Conservation (phyloP, 306 rosid species). For the Sindora glabra region DNA sequence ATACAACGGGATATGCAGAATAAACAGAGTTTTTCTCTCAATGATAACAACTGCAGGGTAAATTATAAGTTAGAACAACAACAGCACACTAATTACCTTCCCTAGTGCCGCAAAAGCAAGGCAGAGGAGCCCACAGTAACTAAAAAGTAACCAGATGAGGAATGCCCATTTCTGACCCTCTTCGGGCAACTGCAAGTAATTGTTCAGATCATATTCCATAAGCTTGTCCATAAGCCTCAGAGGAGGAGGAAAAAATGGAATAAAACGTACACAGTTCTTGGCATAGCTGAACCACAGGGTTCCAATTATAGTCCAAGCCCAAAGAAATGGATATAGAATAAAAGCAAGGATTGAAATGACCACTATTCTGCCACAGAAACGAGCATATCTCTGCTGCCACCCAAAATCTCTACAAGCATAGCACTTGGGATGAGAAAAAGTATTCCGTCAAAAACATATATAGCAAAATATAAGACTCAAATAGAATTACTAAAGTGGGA, state of each 20-base stretch:
- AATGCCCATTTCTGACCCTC: conserved; percentile 98
- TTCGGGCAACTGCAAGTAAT: conserved; percentile 67
- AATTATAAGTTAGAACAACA: neutral
- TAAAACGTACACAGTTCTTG: conserved; percentile 66
- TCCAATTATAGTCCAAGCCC: conserved; percentile 95
- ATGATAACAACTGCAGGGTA: neutral
- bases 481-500: neutral
- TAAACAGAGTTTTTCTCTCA: neutral
- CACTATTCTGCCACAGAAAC: conserved; percentile 89
- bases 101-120: conserved; percentile 85
- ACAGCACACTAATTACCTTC: conserved; percentile 52
- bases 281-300: conserved; percentile 79
- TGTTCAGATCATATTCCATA: conserved; percentile 17
- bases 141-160: conserved; percentile 94
- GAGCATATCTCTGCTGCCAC: conserved; percentile 96
- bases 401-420: conserved; percentile 76
- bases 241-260: neutral
- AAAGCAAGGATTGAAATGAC: conserved; percentile 75
- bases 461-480: neutral
- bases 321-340: conserved; percentile 89
- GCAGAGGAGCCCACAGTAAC: conserved; percentile 85
- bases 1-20: neutral
- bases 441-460: neutral
- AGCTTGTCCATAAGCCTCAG: conserved; percentile 5
- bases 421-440: neutral